These are phyloP conservation scores for Daedaleopsis nitida DNA, from an alignment of 768 basidiomycete genomes.

Conservation along the genomic window DNA sequence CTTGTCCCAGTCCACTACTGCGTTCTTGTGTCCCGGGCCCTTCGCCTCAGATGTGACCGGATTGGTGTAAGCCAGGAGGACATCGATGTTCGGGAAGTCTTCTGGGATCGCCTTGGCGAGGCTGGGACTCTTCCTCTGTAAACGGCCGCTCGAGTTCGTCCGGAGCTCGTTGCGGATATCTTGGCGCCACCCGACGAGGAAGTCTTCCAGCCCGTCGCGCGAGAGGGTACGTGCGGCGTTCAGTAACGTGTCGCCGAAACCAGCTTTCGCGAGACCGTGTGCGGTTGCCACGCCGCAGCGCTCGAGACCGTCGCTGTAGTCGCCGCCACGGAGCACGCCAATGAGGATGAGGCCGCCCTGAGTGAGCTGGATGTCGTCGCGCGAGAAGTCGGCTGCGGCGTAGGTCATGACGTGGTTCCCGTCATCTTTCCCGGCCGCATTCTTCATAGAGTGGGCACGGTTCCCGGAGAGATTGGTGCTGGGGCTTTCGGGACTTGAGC, in stretches of 20 bases:
- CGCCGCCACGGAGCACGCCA: conserved; percentile 85
- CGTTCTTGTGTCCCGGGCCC: conserved; percentile 20
- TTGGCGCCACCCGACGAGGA: conserved; percentile 65
- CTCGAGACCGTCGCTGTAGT: conserved; percentile 76
- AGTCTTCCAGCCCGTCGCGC: conserved; percentile 45
- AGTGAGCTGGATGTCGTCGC: conserved; percentile 54
- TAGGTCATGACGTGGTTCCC: conserved; percentile 63
- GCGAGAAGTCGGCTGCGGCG: conserved; percentile 40
- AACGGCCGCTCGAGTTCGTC: conserved; percentile 64
- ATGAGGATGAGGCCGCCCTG: conserved; percentile 76
- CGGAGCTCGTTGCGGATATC: conserved; percentile 63
- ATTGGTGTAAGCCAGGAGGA: conserved; percentile 75
- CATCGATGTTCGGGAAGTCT: conserved; percentile 71
- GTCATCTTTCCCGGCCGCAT: conserved; percentile 70
- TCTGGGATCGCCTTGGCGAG: conserved; percentile 66
- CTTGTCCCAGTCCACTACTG: conserved; percentile 46
- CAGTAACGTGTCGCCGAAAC: conserved; percentile 73
- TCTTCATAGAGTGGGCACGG: conserved; percentile 58
- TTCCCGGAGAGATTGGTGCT: conserved; percentile 77
- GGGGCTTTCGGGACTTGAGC: conserved; percentile 42
- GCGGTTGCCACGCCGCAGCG: conserved; percentile 74
- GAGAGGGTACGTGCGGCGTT: conserved; percentile 55
- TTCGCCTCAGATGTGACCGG: conserved; percentile 69
- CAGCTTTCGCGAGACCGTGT: conserved; percentile 77
- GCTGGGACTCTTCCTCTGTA: conserved; percentile 64